phyloP scores from a whole-genome alignment of 2,329 filamentous ascomycete genomes.

The Claviceps lovelessii region DNA sequence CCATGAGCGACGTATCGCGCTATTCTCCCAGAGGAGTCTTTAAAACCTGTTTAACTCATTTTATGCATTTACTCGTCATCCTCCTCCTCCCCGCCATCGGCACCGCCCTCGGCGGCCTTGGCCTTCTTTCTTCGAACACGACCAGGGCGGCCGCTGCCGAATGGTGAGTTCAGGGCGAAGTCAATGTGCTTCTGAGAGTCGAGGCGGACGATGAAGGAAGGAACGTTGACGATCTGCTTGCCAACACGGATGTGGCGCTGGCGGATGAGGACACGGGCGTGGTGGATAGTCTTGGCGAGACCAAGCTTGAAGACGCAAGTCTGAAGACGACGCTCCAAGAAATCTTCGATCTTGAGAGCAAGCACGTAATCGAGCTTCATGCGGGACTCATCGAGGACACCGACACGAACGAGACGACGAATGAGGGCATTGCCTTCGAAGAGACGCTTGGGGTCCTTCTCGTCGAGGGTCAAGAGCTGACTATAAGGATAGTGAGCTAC shows the following conservation, averaged over 20 bases:
- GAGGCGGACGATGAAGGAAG: constrained; percentile 97
- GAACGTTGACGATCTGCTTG: constrained; percentile 99
- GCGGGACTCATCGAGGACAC: constrained; percentile 98
- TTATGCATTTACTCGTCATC: constrained; percentile 53
- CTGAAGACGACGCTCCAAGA: constrained; percentile 99
- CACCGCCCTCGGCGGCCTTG: constrained; percentile 79
- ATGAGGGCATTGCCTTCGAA: constrained; percentile 99
- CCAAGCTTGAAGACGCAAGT: constrained; percentile 99
- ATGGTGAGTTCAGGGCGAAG: constrained; percentile 94
- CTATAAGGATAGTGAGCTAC: constrained; percentile 32
- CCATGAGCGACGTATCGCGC: constrained; percentile 22
- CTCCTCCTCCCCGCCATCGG: constrained; percentile 69
- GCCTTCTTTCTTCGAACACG: constrained; percentile 99
- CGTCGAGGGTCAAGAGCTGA: constrained; percentile 98
- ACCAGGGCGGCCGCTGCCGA: constrained; percentile 90
- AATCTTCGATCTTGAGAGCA: constrained; percentile 97
- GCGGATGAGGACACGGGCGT: constrained; percentile 98
- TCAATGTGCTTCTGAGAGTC: constrained; percentile 99
- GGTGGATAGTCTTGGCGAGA: constrained; percentile 99
- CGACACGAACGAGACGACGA: constrained; percentile 98
- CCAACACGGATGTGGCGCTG: constrained; percentile 99
- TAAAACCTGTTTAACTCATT: constrained; percentile 18
- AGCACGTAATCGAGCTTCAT: constrained; percentile 99
- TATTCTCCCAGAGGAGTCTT: constrained; percentile 14
- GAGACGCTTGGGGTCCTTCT: constrained; percentile 99